phyloP scores from a whole-genome alignment of 345 rosid species.

The Sonneratia alba region DNA sequence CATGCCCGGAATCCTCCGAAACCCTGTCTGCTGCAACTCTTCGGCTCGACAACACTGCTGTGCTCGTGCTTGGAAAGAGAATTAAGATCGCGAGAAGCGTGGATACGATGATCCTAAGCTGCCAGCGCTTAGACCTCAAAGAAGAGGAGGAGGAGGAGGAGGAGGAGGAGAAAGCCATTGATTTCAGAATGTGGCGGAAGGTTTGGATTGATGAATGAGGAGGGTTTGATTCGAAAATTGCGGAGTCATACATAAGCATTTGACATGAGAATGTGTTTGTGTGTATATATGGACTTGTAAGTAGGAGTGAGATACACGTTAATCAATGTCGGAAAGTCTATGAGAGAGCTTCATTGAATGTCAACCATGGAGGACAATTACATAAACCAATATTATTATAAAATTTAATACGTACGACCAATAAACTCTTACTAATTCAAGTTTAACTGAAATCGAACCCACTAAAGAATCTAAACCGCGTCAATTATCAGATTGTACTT shows the following conservation, averaged over 20 bases:
- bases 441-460: too few relatives aligned
- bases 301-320: not conserved
- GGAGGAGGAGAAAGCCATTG: not conserved
- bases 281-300: too few relatives aligned
- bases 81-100: not conserved
- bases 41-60: not conserved
- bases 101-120: not conserved
- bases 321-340: not conserved
- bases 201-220: not conserved
- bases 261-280: not conserved
- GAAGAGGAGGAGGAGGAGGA: not conserved
- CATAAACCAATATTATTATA: too few relatives aligned
- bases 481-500: too few relatives aligned
- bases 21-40: not conserved
- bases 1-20: not conserved
- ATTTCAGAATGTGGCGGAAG: not conserved
- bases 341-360: too few relatives aligned
- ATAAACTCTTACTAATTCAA: too few relatives aligned
- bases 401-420: too few relatives aligned
- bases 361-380: too few relatives aligned
- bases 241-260: not conserved
- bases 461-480: too few relatives aligned
- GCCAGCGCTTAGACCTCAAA: not conserved
- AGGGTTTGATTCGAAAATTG: not conserved
- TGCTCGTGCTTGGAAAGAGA: not conserved